A percentile compares a stretch with the other conserved stretches of the same genome.
Conservation (phyloP, 1,139 yeast genomes). For the Scheffersomyces insectosa region DNA sequence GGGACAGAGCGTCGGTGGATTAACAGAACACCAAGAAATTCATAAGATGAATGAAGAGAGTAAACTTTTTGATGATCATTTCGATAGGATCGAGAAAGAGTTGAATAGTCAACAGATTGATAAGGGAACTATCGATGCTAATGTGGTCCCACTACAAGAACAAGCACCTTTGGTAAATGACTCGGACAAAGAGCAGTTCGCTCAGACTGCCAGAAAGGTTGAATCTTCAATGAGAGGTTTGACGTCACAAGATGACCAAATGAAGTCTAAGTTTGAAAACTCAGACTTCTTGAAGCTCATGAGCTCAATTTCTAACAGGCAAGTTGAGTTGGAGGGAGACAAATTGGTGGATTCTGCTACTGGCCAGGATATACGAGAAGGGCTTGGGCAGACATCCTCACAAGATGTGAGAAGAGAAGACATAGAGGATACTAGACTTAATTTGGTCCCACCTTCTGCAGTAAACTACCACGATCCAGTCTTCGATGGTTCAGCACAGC, state of each 20-base stretch:
- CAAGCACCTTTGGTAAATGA: constrained; percentile 7
- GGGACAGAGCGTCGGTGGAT: constrained; percentile 1
- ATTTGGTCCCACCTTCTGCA: not conserved
- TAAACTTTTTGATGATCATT: constrained; percentile 35
- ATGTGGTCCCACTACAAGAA: constrained; percentile 5
- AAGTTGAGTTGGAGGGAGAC: constrained; percentile 44
- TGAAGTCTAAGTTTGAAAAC: constrained; percentile 35
- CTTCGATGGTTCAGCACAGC: constrained; percentile 3
- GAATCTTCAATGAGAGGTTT: constrained; percentile 30
- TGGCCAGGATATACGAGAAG: constrained; percentile 18
- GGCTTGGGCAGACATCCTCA: constrained; percentile 1
- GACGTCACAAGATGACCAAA: constrained; percentile 21
- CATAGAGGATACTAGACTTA: not conserved
- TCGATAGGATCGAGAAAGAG: constrained; percentile 38
- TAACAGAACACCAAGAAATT: constrained; percentile 31
- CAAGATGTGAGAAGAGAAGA: constrained; percentile 6
- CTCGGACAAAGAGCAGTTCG: constrained; percentile 39
- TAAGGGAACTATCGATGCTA: not conserved
- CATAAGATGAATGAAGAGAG: constrained; percentile 31
- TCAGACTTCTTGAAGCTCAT: constrained; percentile 44
- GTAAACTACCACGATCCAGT: constrained; percentile 9
- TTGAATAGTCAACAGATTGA: constrained; percentile 14
- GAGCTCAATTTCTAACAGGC: constrained; percentile 37
- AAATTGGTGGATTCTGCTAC: constrained; percentile 31
- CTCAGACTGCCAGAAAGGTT: constrained; percentile 41